Conservation (phyloP, 2,329 filamentous ascomycete species). For the Exutisphaerella laricina region DNA sequence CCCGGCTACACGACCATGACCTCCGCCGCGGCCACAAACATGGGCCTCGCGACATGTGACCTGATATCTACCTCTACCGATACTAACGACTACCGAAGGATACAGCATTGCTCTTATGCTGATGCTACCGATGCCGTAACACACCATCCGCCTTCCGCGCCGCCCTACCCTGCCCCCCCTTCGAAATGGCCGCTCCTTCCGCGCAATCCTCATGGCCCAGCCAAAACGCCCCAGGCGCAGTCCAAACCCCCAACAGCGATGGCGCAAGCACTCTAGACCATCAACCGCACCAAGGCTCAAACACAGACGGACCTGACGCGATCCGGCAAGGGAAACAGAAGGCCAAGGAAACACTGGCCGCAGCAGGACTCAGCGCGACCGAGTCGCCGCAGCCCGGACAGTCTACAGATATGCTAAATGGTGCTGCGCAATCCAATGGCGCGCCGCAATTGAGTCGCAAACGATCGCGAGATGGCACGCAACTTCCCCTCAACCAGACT, state of each 20-base stretch:
- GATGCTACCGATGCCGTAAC: background rate
- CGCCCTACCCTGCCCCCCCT: slow-evolving; percentile 1
- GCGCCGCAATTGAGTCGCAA: slow-evolving; percentile 47
- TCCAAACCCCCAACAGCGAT: slow-evolving; percentile 22
- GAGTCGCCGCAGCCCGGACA: slow-evolving; percentile 20
- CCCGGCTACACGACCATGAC: no score
- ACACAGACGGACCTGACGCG: slow-evolving; percentile 35
- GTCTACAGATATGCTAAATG: slow-evolving; percentile 18
- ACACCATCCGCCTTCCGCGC: background rate
- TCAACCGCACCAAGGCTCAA: slow-evolving; percentile 11
- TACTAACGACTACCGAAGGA: no score
- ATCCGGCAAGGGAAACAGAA: slow-evolving; percentile 57
- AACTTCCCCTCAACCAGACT: slow-evolving; percentile 38
- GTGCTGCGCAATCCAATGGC: slow-evolving; percentile 41
- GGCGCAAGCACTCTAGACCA: slow-evolving; percentile 13
- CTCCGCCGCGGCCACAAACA: no score
- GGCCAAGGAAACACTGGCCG: slow-evolving; percentile 54
- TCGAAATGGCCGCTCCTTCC: background rate
- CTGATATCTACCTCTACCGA: background rate
- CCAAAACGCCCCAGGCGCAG: slow-evolving; percentile 18
- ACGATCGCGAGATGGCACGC: slow-evolving; percentile 55
- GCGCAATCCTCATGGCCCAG: slow-evolving; percentile 11
- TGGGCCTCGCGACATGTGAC: background rate
- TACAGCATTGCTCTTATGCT: no score
- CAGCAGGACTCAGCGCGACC: slow-evolving; percentile 41